Base-by-base conservation (phyloP, 768 basidiomycete species). In the Lyophyllum atratum region DNA sequence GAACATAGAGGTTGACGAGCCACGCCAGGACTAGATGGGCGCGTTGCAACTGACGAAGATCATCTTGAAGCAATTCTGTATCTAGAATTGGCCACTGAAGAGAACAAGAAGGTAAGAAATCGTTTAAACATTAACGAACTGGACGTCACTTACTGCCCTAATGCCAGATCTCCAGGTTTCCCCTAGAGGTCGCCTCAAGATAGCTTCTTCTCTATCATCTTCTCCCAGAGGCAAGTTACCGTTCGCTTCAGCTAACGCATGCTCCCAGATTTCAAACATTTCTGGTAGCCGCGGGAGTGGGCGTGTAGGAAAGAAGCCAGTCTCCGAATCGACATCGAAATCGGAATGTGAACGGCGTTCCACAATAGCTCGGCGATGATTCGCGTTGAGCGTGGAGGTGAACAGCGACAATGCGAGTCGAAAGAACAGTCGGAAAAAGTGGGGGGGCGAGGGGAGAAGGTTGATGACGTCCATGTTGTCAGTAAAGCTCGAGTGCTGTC, bases 21-120 rank as follows among this genome's bases (percentile, higher is more conserved):
- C 90, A 97, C 7, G 95, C 84, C 33, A 98, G 81, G 47, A 97
- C 90, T 68, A 89, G 79, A 74, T 98, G 94, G 1, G 93, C 94
- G 46, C 95, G 85, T 60, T 94, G 89, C 15, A 92, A 79, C 48
- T 79, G 71, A 28, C 86, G 85, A 28, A 85, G 70, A 61, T 91
- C 82, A 40, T 67, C 63, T 24, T 77, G 72, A 28, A 95, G 77
- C 12, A 68, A 63, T 28, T 76, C 72, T 11, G 82, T 84, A 50
- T 83, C 79, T 14, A 96, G 77, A 39, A 87, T 74, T 8, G 90
- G 89, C 80, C 92, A 87, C 93, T 93, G 56, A 56, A 59, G 33
- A 59, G 26, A 45, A 33, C 28, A 45, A 49, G 29, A 49, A 58
- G 42, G 60, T 62, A 40, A 58, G 59, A 39, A 54, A 53, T 45